Evolutionary conservation across 257 asterid species (phyloP).

Genomic region (Solanum arcanum): DNA sequence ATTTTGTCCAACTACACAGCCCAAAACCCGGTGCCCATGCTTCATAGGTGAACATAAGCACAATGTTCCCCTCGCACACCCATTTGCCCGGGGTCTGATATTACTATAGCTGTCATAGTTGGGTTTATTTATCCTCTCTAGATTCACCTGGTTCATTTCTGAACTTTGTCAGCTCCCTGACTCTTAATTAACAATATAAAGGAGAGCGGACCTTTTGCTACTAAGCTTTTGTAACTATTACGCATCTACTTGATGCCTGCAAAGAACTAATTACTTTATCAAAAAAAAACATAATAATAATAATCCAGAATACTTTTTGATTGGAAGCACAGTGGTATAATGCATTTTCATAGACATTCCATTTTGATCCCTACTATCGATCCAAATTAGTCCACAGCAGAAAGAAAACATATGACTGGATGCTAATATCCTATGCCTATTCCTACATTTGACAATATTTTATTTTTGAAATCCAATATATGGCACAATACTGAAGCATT

Average conservation of each 20-base stretch:
- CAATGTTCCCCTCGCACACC: not conserved
- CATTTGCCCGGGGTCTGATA: not conserved
- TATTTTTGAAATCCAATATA: not conserved
- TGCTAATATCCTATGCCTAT: not conserved
- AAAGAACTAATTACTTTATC: too few relatives aligned
- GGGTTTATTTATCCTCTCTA: too few relatives aligned
- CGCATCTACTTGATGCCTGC: too few relatives aligned
- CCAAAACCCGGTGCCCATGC: not conserved
- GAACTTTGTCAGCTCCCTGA: too few relatives aligned
- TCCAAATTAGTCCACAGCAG: not conserved
- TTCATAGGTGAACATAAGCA: not conserved
- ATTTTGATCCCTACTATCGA: not conserved
- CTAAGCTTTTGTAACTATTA: too few relatives aligned
- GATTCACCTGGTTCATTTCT: too few relatives aligned
- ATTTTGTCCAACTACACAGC: not conserved
- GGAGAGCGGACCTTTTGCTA: too few relatives aligned
- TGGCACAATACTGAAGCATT: not conserved
- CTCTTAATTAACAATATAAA: too few relatives aligned
- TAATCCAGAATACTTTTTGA: not conserved
- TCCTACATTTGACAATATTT: not conserved
- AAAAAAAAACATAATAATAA: too few relatives aligned
- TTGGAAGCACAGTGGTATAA: not conserved
- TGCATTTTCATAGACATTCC: not conserved
- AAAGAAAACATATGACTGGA: not conserved
- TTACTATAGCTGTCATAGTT: not conserved